Base-by-base conservation (phyloP, 1,139 yeast species). In the Protomyces lactucae-debilis region DNA sequence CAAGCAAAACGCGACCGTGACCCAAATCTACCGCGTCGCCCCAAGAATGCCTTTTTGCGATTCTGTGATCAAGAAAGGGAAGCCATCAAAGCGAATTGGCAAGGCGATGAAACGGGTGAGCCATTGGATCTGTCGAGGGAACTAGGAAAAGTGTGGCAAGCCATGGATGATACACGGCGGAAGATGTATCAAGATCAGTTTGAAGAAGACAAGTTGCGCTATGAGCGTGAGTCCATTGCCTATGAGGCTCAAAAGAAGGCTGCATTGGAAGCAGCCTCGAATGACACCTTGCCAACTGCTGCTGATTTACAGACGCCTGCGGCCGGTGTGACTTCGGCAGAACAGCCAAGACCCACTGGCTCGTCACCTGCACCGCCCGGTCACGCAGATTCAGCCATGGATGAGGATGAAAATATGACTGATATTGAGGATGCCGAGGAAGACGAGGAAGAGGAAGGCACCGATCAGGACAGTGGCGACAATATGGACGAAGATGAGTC, bases 31-130 rank as follows among this genome's bases (percentile, higher is more conserved):
- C 63, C 63, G 8, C 53, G 54, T 16, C 63, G 61, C 8, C 66
- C 67, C 25, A 52, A 61, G 21, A 67, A 66, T 51, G 61, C 52
- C 46, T 61, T 48, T 40, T 45, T 68, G 67, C 63, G 55, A 64
- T 91, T 88, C 73, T 91, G 97, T 76, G 97, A 91, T 67, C 77
- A 83, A 77, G 95, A 89, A 72, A 88, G 89, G 74, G 96, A 88
- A 63, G 79, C 83, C 64, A 82, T 89, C 57, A 84, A 83, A 69
- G 81, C 59, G 66, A 84, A 80, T 63, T 73, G 73, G 32, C 72
- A 75, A 40, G 74, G 76, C 64, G 43, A 55, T 4, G 63, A 55
- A 25, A 80, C 82, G 1, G 86, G 85, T 0, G 80, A 79, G 51
- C 78, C 79, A 25, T 77, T 77, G 45, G 96, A 88, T 72, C 79